These are phyloP conservation scores for Penicillium verrucosum DNA, from an alignment of 2,329 filamentous ascomycete genomes.

Conservation along the genomic window DNA sequence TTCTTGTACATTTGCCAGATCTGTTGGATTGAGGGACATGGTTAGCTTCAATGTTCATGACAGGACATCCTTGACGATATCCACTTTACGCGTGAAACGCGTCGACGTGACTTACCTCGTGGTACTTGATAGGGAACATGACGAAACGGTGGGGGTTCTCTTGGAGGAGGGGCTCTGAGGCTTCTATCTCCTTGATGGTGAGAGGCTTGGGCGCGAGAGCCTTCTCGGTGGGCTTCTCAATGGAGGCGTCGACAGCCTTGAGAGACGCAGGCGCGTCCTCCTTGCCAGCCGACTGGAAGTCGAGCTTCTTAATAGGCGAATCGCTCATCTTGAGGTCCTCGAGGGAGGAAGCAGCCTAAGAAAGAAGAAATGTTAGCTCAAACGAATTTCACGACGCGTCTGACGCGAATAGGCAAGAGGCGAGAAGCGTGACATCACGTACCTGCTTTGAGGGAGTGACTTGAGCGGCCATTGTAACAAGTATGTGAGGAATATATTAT, in stretches of 20 bases:
- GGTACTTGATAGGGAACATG: conserved; percentile 98
- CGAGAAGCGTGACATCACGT: conserved; percentile 44
- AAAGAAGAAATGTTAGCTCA: conserved; percentile 38
- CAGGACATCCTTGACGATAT: conserved; percentile 17
- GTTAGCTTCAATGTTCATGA: conserved; percentile 12
- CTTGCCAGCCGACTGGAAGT: conserved; percentile 72
- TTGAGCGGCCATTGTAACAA: conserved; percentile 66
- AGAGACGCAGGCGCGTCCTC: conserved; percentile 66
- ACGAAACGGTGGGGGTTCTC: conserved; percentile 97
- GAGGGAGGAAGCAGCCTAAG: conserved; percentile 79
- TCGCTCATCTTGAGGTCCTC: conserved; percentile 84
- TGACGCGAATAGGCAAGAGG: conserved; percentile 30
- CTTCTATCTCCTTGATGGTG: conserved; percentile 65
- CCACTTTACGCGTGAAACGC: conserved; percentile 67
- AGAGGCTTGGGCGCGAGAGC: conserved; percentile 43
- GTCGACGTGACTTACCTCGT: conserved; percentile 74
- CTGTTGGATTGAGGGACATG: conserved; percentile 46
- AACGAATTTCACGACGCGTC: conserved; percentile 33
- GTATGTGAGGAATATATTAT: conserved; percentile 29
- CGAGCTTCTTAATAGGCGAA: conserved; percentile 84
- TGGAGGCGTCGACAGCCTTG: conserved; percentile 52
- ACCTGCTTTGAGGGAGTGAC: conserved; percentile 73
- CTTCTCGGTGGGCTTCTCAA: conserved; percentile 54
- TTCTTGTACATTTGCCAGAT: conserved; percentile 99
- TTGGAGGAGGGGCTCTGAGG: conserved; percentile 83